Percentiles rank a stretch among this genome's conserved stretches.
Conservation (phyloP, 1,284 basidiomycete genomes). For the Cutaneotrichosporon sp. region DNA sequence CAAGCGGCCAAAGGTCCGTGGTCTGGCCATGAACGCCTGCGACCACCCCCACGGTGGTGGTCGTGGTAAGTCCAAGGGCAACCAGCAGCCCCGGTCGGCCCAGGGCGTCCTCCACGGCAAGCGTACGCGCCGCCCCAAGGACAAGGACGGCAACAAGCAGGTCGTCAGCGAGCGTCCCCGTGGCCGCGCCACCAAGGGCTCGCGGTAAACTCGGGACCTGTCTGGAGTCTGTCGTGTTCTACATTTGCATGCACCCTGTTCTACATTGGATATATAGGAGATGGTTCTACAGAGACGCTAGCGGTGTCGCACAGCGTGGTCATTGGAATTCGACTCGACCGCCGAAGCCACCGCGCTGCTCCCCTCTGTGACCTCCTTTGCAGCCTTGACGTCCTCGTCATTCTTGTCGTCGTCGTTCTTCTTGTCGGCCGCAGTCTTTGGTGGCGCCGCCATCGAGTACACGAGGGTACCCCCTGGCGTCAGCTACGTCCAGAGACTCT, state of each 20-base stretch:
- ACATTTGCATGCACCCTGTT: conserved; percentile 20
- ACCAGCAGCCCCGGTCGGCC: conserved; percentile 84
- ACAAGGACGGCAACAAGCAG: conserved; percentile 90
- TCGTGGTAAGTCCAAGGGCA: conserved; percentile 93
- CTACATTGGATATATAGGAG: conserved; percentile 4
- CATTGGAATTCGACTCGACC: neutral
- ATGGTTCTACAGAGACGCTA: neutral
- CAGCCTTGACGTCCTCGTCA: neutral
- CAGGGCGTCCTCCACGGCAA: conserved; percentile 92
- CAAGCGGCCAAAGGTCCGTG: conserved; percentile 77
- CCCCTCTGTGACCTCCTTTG: neutral
- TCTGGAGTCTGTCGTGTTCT: conserved; percentile 7
- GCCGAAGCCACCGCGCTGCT: neutral
- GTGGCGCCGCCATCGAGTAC: conserved; percentile 17
- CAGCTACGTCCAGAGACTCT: neutral
- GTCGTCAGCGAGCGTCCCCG: conserved; percentile 83
- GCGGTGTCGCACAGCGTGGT: neutral
- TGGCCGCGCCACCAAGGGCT: conserved; percentile 53
- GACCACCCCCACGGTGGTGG: conserved; percentile 97
- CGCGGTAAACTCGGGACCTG: neutral
- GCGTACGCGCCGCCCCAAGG: conserved; percentile 85
- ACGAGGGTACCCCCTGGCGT: conserved; percentile 21
- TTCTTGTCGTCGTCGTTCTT: neutral
- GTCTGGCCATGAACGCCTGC: conserved; percentile 97
- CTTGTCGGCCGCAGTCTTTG: neutral